Conservation (phyloP, 2,329 filamentous ascomycete genomes). For the Karstenula rhodostoma region DNA sequence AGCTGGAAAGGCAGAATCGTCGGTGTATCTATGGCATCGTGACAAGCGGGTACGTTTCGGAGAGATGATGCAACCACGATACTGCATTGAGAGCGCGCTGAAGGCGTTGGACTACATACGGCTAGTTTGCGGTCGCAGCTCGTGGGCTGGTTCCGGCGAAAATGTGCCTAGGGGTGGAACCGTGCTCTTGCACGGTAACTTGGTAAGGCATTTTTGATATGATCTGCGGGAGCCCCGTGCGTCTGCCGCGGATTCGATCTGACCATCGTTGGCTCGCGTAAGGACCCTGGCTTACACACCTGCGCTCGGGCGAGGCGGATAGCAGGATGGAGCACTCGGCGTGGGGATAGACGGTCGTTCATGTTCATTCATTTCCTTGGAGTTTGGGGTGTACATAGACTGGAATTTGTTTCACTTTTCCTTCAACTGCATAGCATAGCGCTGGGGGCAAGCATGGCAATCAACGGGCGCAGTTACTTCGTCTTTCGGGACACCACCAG, state of each 20-base stretch:
- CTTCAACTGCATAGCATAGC: conserved; percentile 16
- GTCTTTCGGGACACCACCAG: neutral
- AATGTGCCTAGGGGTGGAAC: neutral
- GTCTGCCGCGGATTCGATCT: conserved; percentile 3
- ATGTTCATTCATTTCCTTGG: neutral
- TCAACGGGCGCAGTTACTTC: neutral
- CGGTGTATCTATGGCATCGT: neutral
- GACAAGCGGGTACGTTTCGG: neutral
- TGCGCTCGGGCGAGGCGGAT: conserved; percentile 3
- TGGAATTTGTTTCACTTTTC: neutral
- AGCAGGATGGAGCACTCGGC: neutral
- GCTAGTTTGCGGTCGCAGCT: neutral
- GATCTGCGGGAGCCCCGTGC: neutral
- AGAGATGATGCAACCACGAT: neutral
- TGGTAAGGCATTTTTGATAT: conserved; percentile 21
- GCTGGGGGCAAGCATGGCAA: conserved; percentile 6
- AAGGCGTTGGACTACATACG: neutral
- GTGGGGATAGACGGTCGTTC: neutral
- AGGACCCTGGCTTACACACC: conserved; percentile 8
- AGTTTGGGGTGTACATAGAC: conserved; percentile 1
- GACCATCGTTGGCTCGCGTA: conserved; percentile 7
- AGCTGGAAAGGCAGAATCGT: conserved; percentile 8
- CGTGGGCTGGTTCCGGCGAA: neutral
- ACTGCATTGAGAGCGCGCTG: neutral
- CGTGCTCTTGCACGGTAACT: conserved; percentile 17